A percentile compares a stretch with the other conserved stretches of the same genome.
These are phyloP conservation scores for Jacaranda copaia DNA, from an alignment of 257 asterid species.

Conservation along the genomic window DNA sequence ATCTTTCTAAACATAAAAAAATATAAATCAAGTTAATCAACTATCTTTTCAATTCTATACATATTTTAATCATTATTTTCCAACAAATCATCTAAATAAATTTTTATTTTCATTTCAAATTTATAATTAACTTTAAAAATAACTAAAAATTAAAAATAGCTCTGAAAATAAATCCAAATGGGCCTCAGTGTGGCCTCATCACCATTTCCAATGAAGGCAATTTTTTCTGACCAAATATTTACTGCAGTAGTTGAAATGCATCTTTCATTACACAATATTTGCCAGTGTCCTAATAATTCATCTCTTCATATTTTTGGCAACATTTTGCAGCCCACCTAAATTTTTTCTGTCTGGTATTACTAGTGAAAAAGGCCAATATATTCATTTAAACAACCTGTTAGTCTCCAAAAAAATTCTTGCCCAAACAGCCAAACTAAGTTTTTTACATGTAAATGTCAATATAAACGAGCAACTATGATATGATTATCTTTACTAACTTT, in stretches of 20 bases:
- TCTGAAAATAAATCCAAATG: too few species aligned
- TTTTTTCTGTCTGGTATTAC: neutral
- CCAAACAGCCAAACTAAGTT: too few species aligned
- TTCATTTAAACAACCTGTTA: neutral
- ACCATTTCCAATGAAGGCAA: neutral
- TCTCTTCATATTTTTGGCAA: slow-evolving; percentile 29
- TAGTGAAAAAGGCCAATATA: neutral
- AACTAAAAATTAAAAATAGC: too few species aligned
- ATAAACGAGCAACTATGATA: neutral
- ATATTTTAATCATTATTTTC: too few species aligned
- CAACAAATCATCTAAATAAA: too few species aligned
- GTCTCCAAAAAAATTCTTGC: neutral
- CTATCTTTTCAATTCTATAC: too few species aligned
- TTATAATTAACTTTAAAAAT: too few species aligned
- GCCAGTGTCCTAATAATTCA: slow-evolving; percentile 17
- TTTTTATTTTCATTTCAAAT: too few species aligned
- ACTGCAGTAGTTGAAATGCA: slow-evolving; percentile 21
- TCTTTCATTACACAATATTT: neutral
- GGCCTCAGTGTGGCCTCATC: neutral
- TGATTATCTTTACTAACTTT: neutral
- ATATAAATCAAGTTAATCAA: too few species aligned
- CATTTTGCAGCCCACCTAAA: neutral
- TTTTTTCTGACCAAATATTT: slow-evolving; percentile 20
- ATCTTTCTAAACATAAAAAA: too few species aligned
- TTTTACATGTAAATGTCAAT: neutral